Base-by-base conservation (phyloP, 108 stramenopile species). In the Chaetoceros tenuissimus region DNA sequence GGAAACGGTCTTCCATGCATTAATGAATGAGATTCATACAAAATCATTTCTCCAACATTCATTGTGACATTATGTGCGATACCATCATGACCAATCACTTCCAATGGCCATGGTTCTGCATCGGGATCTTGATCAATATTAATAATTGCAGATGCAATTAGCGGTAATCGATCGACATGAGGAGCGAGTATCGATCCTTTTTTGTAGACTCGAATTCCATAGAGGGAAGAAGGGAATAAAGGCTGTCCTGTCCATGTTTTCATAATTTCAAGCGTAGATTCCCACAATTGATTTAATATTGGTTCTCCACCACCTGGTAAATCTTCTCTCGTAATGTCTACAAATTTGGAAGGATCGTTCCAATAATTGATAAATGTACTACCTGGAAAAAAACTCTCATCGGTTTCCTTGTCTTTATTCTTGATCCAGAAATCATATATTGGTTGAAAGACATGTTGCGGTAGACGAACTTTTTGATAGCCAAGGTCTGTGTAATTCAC, bases 151-250 rank as follows among this genome's bases (percentile, higher is more conserved):
- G 89, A 89, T 28, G 80, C 73, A 0, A 96, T 86, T 24, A 94
- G 68, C 10, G 96, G 89, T 26, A 86, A 63, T 47, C 89, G 78
- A 64, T 97, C 96, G 0, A 96, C 96, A 59, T 97, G 97, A 3
- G 89, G 81, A 3, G 93, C 83, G 30, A 98, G 64, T 16, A 93
- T 72, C 29, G 73, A 53, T 0, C 75, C 86, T 20, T 68, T 61
- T 22, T 54, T 65, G 69, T 97, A 97, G 21, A 84, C 31, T n/a
- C 97, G 80, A 52, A 96, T 85, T 23, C 97, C 97, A 70, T 96
- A 96, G 34, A 85, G 53, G 1, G 91, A 83, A 1, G 90, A 92
- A 3, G 85, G 80, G 8, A 80, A 70, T 43, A 91, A 57, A 25
- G 80, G 73, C 48, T 75, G 67, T 23, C 78, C 73, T 1, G 89